Conservation (phyloP, 164 flowering plant genomes). For the Litsea cubeba region DNA sequence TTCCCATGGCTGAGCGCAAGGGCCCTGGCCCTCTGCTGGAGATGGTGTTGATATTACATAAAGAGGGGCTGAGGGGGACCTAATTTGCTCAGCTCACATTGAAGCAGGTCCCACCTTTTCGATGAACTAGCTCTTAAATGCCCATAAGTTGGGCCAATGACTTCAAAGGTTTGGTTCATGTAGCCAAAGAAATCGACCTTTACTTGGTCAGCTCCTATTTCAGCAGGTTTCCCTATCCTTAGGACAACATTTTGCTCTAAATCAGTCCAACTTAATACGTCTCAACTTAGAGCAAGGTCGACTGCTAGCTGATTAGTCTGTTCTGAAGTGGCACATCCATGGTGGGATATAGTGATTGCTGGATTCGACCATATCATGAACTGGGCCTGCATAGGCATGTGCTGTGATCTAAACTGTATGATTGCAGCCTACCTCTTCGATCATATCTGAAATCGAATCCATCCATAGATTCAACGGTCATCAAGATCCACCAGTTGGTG, state of each 20-base stretch:
- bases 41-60: conserved; percentile 5
- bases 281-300: too few relatives aligned
- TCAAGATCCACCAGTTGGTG: too few relatives aligned
- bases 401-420: too few relatives aligned
- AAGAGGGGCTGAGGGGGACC: conserved; percentile 11
- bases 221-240: background rate
- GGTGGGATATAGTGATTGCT: too few relatives aligned
- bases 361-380: too few relatives aligned
- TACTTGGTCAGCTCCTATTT: background rate
- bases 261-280: too few relatives aligned
- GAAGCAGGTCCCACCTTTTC: background rate
- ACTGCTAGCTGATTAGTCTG: too few relatives aligned
- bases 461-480: too few relatives aligned
- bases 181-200: conserved; percentile 1
- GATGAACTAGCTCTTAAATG: background rate
- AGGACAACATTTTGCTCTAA: background rate
- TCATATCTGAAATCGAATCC: too few relatives aligned
- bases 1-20: conserved; percentile 3
- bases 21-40: conserved; percentile 5
- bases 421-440: too few relatives aligned
- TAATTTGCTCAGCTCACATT: background rate
- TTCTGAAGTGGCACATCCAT: too few relatives aligned
- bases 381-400: too few relatives aligned
- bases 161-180: conserved; percentile 11
- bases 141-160: conserved; percentile 6